These are phyloP conservation scores for Allium cepa DNA, from an alignment of 106 monocot species.

Conservation along the genomic window DNA sequence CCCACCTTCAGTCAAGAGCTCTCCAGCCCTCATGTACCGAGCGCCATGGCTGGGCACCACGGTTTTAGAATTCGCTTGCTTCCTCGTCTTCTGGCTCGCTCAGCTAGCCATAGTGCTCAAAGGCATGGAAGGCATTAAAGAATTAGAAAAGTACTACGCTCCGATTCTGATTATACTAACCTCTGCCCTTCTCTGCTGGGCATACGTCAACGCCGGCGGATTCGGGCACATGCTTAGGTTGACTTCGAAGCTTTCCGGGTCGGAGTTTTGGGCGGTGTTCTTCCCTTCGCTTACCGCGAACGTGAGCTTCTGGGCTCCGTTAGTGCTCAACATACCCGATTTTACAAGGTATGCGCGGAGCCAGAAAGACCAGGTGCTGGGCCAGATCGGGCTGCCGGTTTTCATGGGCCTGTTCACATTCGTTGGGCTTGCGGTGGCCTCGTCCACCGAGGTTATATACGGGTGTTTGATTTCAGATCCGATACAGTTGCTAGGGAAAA, in stretches of 20 bases:
- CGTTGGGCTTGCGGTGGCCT: constrained; percentile 74
- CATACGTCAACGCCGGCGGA: constrained; percentile 64
- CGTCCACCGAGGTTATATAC: constrained; percentile 73
- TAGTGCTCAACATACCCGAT: constrained; percentile 93
- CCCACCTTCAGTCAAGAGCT: constrained; percentile 27
- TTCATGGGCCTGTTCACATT: constrained; percentile 93
- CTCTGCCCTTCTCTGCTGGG: constrained; percentile 56
- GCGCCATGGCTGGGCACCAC: constrained; percentile 38
- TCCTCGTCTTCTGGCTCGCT: constrained; percentile 59
- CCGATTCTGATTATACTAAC: constrained; percentile 66
- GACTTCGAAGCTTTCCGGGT: constrained; percentile 29
- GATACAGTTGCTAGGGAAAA: constrained; percentile 56
- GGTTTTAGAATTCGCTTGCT: constrained; percentile 56
- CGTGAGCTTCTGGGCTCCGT: constrained; percentile 91
- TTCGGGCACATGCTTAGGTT: constrained; percentile 63
- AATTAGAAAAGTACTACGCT: constrained; percentile 78
- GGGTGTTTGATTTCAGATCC: constrained; percentile 80
- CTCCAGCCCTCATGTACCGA: neutral
- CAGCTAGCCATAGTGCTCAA: constrained; percentile 44
- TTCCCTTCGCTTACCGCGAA: constrained; percentile 94
- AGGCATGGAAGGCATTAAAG: constrained; percentile 65
- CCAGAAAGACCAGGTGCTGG: constrained; percentile 76
- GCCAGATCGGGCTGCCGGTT: constrained; percentile 71
- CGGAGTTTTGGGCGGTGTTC: constrained; percentile 61
- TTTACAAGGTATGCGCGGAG: constrained; percentile 76